Evolutionary conservation across 305 asterid species (phyloP).

Genomic region (Fraxinus baroniana): DNA sequence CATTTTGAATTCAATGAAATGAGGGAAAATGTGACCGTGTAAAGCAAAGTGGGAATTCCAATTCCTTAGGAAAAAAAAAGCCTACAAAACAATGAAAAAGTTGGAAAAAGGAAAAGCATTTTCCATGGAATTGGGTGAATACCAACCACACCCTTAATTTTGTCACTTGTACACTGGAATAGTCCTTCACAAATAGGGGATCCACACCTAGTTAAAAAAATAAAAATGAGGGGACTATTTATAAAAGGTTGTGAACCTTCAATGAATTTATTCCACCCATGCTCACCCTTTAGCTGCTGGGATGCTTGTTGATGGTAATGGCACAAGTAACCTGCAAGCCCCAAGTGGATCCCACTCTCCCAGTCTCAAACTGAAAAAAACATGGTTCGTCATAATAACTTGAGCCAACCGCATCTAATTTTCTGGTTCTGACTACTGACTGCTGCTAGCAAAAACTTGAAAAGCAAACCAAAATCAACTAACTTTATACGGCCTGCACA

Average conservation of each 20-base stretch:
- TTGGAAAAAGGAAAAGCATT: too few species aligned
- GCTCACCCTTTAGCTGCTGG: neutral
- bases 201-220: neutral
- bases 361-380: slow-evolving; percentile 20
- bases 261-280: neutral
- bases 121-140: too few species aligned
- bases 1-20: too few species aligned
- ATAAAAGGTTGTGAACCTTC: neutral
- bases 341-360: slow-evolving; percentile 31
- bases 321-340: neutral
- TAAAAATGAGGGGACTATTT: too few species aligned
- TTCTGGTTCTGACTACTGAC: slow-evolving; percentile 32
- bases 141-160: too few species aligned
- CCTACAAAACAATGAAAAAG: too few species aligned
- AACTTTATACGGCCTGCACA: slow-evolving; percentile 25
- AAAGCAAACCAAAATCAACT: slow-evolving; percentile 36
- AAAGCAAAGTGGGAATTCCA: too few species aligned
- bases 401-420: slow-evolving; percentile 24
- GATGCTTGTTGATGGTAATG: neutral
- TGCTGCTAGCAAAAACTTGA: slow-evolving; percentile 29
- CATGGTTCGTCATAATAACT: slow-evolving; percentile 31
- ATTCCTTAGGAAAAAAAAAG: too few species aligned
- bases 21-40: too few species aligned
- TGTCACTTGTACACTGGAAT: neutral
- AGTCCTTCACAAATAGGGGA: neutral